A percentile compares a stretch with the other conserved stretches of the same genome.
Conservation (phyloP, 768 basidiomycete species). For the Rhodotorula graminis region DNA sequence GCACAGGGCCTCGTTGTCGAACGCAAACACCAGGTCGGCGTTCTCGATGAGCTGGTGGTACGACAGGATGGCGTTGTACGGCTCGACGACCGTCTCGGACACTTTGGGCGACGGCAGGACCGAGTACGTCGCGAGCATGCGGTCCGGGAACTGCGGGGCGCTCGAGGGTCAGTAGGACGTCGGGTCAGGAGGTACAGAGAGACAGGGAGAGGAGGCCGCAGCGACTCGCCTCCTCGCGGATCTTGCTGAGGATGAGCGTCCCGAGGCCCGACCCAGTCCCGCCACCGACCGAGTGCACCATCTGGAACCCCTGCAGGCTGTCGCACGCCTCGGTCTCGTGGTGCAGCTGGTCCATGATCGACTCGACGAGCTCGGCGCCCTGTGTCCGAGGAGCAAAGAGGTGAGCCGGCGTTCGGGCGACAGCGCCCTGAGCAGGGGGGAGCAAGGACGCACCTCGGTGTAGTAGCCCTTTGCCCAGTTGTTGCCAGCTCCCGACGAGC, state of each 20-base stretch:
- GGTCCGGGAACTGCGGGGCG: slow-evolving; percentile 38
- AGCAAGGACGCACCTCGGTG: slow-evolving; percentile 55
- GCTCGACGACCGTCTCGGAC: slow-evolving; percentile 58
- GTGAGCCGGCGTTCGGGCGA: background rate
- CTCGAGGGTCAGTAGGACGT: too few species aligned
- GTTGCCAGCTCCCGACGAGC: slow-evolving; percentile 61
- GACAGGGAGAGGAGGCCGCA: too few species aligned
- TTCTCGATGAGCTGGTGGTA: slow-evolving; percentile 85
- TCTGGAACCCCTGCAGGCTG: slow-evolving; percentile 78
- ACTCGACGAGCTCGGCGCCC: slow-evolving; percentile 77
- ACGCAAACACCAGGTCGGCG: slow-evolving; percentile 73
- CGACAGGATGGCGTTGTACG: slow-evolving; percentile 75
- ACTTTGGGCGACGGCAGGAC: slow-evolving; percentile 59
- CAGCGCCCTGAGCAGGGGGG: too few species aligned
- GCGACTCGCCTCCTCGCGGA: slow-evolving; percentile 68
- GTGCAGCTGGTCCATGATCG: slow-evolving; percentile 64
- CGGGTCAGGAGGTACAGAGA: too few species aligned
- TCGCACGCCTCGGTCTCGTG: slow-evolving; percentile 68
- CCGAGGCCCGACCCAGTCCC: slow-evolving; percentile 86
- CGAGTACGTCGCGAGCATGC: slow-evolving; percentile 56
- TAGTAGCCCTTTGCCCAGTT: slow-evolving; percentile 93
- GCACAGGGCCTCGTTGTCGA: slow-evolving; percentile 45
- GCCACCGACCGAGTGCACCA: slow-evolving; percentile 83
- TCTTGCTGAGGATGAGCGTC: slow-evolving; percentile 69
- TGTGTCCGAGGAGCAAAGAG: background rate